Conservation (phyloP, 148 eudicot genomes). For the Amaranthus palmeri region DNA sequence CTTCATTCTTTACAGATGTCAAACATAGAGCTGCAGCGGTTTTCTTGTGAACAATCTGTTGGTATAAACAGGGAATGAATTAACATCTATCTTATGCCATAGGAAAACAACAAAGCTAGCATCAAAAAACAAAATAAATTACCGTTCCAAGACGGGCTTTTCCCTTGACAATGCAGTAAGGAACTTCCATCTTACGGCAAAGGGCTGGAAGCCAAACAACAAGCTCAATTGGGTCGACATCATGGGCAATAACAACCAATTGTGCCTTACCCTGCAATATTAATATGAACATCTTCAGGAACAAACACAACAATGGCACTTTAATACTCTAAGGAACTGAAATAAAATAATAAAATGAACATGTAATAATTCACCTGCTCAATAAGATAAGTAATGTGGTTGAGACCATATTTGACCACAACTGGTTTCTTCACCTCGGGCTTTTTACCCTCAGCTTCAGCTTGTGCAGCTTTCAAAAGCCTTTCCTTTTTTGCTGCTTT, state of each 20-base stretch:
- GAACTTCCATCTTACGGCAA: conserved; percentile 55
- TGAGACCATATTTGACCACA: conserved; percentile 56
- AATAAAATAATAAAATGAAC: too few species aligned
- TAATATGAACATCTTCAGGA: too few species aligned
- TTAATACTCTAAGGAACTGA: too few species aligned
- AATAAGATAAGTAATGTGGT: conserved; percentile 49
- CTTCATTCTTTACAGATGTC: conserved; percentile 81
- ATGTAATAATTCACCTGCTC: conserved; percentile 26
- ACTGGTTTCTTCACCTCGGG: conserved; percentile 50
- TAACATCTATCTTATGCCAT: background rate
- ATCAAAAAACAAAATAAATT: background rate
- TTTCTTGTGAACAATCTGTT: conserved; percentile 85
- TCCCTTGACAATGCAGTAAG: conserved; percentile 57
- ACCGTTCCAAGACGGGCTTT: conserved; percentile 54
- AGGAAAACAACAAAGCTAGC: background rate
- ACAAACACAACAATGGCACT: too few species aligned
- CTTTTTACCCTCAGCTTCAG: conserved; percentile 51
- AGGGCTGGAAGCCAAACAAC: conserved; percentile 56
- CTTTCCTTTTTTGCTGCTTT: conserved; percentile 52
- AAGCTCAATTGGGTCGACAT: conserved; percentile 56
- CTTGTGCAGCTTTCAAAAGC: conserved; percentile 45
- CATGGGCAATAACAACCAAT: conserved; percentile 58
- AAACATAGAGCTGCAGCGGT: conserved; percentile 68
- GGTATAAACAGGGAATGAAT: background rate
- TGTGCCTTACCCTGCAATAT: conserved; percentile 47